A percentile compares a stretch with the other conserved stretches of the same genome.
Conservation (phyloP, 352 stramenopile genomes). For the Pseudoperonospora humuli region DNA sequence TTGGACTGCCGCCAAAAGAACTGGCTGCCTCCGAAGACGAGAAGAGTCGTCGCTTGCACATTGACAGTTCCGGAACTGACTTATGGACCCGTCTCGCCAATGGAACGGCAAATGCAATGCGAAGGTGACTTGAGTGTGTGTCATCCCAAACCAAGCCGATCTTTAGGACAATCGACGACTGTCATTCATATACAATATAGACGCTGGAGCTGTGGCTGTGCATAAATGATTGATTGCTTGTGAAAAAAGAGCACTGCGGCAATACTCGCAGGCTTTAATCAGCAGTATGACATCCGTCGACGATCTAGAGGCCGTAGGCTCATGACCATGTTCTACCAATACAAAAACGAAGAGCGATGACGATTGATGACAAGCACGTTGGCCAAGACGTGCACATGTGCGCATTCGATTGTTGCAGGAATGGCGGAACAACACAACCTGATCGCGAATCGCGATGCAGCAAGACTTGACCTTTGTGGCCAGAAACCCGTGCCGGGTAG, state of each 20-base stretch:
- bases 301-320: no score
- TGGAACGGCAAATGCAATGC: not conserved
- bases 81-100: not conserved
- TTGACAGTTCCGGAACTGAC: conserved; percentile 6
- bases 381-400: not conserved
- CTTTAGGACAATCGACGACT: conserved; percentile 12
- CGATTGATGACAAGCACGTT: no score
- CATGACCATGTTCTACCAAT: no score
- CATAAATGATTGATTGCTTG: not conserved
- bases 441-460: conserved; percentile 6
- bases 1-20: conserved; percentile 2
- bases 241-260: not conserved
- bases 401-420: not conserved
- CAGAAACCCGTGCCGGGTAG: conserved; percentile 6
- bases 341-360: no score
- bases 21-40: not conserved
- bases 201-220: not conserved
- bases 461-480: conserved; percentile 2
- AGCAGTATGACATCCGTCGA: no score
- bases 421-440: not conserved
- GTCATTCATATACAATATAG: not conserved
- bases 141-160: conserved; percentile 18
- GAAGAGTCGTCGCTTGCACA: no score
- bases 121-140: conserved; percentile 15
- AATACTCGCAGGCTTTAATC: no score